phyloP scores from a whole-genome alignment of 352 stramenopile species.

The Globisporangium lucens region DNA sequence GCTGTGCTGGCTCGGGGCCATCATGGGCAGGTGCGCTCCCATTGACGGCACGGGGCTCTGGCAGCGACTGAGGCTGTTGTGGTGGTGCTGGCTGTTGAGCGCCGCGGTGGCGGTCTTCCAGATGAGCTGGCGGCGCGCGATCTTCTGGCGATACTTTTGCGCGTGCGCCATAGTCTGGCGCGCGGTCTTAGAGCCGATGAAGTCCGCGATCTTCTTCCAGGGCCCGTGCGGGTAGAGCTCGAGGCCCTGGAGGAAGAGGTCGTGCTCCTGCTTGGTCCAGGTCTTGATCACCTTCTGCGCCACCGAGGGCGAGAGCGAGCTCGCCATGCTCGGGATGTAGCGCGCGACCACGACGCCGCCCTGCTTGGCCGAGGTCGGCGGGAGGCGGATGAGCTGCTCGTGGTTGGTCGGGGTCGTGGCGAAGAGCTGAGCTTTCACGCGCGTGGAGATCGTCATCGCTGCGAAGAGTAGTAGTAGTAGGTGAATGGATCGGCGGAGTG shows the following conservation, averaged over 20 bases:
- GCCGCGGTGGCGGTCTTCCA: slow-evolving; percentile 19
- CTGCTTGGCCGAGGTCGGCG: slow-evolving; percentile 22
- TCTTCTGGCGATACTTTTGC: slow-evolving; percentile 34
- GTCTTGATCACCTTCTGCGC: slow-evolving; percentile 23
- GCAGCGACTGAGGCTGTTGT: background rate
- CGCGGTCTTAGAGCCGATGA: slow-evolving; percentile 25
- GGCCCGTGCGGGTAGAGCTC: slow-evolving; percentile 24
- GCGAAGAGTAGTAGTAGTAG: background rate
- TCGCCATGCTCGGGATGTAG: slow-evolving; percentile 16
- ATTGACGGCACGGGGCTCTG: slow-evolving; percentile 9
- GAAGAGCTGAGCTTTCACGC: slow-evolving; percentile 24
- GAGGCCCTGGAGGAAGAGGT: slow-evolving; percentile 26
- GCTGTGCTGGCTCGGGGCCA: background rate
- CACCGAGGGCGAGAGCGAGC: slow-evolving; percentile 19
- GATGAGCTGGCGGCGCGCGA: slow-evolving; percentile 21
- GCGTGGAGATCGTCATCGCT: slow-evolving; percentile 25
- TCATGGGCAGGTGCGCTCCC: slow-evolving; percentile 19
- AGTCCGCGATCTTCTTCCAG: slow-evolving; percentile 26
- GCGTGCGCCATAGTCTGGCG: slow-evolving; percentile 30
- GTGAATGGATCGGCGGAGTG: background rate
- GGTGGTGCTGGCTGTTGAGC: slow-evolving; percentile 4
- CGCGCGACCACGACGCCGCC: slow-evolving; percentile 33
- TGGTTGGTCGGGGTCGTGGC: slow-evolving; percentile 19
- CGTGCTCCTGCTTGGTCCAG: slow-evolving; percentile 27
- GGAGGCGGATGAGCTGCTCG: slow-evolving; percentile 24